phyloP scores from a whole-genome alignment of 129 eudicot species.

The sunflower (Helianthus annuus) region DNA sequence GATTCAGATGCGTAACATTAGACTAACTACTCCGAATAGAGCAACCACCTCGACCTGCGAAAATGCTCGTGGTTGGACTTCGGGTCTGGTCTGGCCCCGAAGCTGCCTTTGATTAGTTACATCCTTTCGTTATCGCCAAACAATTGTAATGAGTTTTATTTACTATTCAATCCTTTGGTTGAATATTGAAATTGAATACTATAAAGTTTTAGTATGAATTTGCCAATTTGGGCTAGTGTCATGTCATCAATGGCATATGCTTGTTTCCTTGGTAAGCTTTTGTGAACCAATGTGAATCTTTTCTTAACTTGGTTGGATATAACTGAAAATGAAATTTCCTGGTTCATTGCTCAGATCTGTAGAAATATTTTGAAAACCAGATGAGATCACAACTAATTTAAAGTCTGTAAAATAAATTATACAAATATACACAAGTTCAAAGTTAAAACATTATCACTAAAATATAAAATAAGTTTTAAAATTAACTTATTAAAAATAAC shows the following conservation, averaged over 20 bases:
- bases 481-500: no score
- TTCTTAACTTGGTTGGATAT: no score
- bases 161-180: constrained; percentile 40
- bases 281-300: no score
- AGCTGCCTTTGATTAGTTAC: constrained; percentile 35
- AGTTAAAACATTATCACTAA: no score
- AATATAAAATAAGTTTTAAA: no score
- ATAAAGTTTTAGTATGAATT: constrained; percentile 15
- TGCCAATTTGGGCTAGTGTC: background rate
- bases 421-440: no score
- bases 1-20: constrained; percentile 57
- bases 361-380: no score
- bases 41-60: constrained; percentile 49
- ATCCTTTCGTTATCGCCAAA: background rate
- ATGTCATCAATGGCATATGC: background rate
- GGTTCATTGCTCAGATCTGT: no score
- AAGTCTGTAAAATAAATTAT: no score
- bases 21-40: constrained; percentile 45
- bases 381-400: no score
- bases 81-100: constrained; percentile 34
- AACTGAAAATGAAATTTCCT: no score
- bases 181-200: constrained; percentile 27
- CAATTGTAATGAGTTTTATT: constrained; percentile 34
- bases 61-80: constrained; percentile 42
- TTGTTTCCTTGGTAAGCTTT: background rate